These are phyloP conservation scores for Rhexocercosporidium sp. DNA, from an alignment of 2,329 filamentous ascomycete genomes.

Conservation along the genomic window DNA sequence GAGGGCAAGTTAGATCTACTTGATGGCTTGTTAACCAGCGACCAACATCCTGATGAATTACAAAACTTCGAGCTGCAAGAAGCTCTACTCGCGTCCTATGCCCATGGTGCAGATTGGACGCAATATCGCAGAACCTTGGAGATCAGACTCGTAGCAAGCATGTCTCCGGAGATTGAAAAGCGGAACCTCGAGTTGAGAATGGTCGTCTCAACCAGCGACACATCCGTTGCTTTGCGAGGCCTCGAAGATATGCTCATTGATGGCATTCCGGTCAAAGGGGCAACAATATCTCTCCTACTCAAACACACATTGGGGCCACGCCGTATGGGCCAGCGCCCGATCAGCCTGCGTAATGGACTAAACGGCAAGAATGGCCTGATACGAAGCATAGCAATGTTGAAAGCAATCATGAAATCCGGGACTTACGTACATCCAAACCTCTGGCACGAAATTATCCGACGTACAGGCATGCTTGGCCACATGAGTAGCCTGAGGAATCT, in stretches of 20 bases:
- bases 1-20: slow-evolving; percentile 50
- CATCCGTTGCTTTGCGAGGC: slow-evolving; percentile 35
- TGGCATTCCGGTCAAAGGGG: slow-evolving; percentile 47
- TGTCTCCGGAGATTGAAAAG: slow-evolving; percentile 44
- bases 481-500: slow-evolving; percentile 57
- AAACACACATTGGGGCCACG: slow-evolving; percentile 47
- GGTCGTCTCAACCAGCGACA: slow-evolving; percentile 43
- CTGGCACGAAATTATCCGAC: slow-evolving; percentile 64
- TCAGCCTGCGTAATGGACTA: not conserved
- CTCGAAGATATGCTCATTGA: slow-evolving; percentile 55
- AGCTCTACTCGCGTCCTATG: slow-evolving; percentile 56
- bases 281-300: slow-evolving; percentile 52
- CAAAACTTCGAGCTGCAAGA: slow-evolving; percentile 61
- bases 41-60: slow-evolving; percentile 68
- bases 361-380: slow-evolving; percentile 39
- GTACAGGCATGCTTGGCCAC: slow-evolving; percentile 60
- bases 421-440: slow-evolving; percentile 47
- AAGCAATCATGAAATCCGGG: slow-evolving; percentile 52
- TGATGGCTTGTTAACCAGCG: slow-evolving; percentile 50
- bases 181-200: slow-evolving; percentile 55
- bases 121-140: slow-evolving; percentile 61
- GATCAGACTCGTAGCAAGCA: slow-evolving; percentile 52
- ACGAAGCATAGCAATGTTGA: slow-evolving; percentile 51
- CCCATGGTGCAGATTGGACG: slow-evolving; percentile 54
- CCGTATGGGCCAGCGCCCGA: slow-evolving; percentile 32